Evolutionary conservation across 139 green algal species (phyloP).

Genomic region (Chlamydomonas sp.): DNA sequence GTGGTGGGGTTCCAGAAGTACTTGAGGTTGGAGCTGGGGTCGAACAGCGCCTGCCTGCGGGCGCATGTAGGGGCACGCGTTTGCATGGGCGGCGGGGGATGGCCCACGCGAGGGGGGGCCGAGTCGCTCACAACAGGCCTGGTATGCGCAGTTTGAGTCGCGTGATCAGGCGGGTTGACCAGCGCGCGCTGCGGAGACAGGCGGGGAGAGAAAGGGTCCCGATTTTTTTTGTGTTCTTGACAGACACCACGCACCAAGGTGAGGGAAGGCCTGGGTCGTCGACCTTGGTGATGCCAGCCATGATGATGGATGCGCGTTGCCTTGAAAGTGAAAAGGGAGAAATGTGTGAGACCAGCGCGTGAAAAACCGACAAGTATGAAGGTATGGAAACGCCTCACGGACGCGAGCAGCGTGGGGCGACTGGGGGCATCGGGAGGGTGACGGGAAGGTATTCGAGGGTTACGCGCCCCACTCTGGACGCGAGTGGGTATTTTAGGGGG

Average conservation of each 20-base stretch:
- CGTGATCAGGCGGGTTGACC: background rate
- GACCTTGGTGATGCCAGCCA: constrained; percentile 22
- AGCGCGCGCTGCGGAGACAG: background rate
- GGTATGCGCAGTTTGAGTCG: background rate
- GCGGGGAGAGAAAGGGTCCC: background rate
- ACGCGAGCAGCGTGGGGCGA: too few relatives aligned
- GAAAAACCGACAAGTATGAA: too few relatives aligned
- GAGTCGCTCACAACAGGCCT: background rate
- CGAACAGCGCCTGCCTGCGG: constrained; percentile 37
- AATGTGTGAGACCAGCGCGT: too few relatives aligned
- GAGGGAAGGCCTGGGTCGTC: constrained; percentile 25
- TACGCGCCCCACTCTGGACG: too few relatives aligned
- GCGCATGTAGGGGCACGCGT: background rate
- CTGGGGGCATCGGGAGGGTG: too few relatives aligned
- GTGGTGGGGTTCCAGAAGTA: constrained; percentile 86
- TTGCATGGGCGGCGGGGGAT: too few relatives aligned
- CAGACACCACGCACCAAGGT: constrained; percentile 18
- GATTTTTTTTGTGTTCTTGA: background rate
- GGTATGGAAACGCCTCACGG: too few relatives aligned
- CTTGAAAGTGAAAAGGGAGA: too few relatives aligned
- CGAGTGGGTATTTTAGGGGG: too few relatives aligned
- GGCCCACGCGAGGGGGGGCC: too few relatives aligned
- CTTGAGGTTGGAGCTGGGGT: constrained; percentile 33
- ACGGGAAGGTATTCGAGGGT: too few relatives aligned
- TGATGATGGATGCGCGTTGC: constrained; percentile 17